A percentile compares a stretch with the other conserved stretches of the same genome.
phyloP scores from a whole-genome alignment of 1,284 basidiomycete species.

The Papiliotrema terrestris region DNA sequence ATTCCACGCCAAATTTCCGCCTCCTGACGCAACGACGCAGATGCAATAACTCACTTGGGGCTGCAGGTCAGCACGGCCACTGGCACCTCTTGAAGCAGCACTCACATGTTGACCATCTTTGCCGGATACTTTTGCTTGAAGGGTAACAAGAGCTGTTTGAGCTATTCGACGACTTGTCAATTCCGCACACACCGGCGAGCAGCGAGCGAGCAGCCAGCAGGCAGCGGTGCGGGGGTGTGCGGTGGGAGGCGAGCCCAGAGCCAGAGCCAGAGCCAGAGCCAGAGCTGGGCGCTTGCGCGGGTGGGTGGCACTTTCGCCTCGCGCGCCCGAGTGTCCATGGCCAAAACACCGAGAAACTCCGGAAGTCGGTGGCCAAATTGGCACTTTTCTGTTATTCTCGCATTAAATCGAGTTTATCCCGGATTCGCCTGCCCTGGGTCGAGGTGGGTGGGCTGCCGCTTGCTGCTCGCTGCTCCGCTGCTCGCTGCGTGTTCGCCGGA shows the following conservation, averaged over 20 bases:
- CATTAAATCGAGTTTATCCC: conserved; percentile 1
- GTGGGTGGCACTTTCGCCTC: background rate
- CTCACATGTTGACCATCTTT: conserved; percentile 47
- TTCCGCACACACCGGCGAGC: background rate
- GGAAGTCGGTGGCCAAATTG: conserved; percentile 6
- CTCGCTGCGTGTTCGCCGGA: background rate
- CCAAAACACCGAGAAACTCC: conserved; percentile 39
- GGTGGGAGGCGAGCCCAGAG: background rate
- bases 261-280: too few relatives aligned
- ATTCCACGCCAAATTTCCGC: background rate
- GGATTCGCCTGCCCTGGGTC: background rate
- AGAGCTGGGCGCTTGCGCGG: background rate
- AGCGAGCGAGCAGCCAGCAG: background rate
- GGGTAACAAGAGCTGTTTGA: conserved; percentile 12
- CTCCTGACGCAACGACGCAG: too few relatives aligned
- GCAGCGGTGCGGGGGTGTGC: background rate
- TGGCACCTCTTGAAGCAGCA: background rate
- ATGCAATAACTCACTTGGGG: conserved; percentile 33
- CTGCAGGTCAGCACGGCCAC: conserved; percentile 20
- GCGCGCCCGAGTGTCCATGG: background rate
- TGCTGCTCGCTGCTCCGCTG: background rate
- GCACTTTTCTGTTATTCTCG: too few relatives aligned
- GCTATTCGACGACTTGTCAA: background rate
- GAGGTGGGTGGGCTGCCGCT: background rate
- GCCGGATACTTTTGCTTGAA: conserved; percentile 14